These are phyloP conservation scores for Venturia nashicola DNA, from an alignment of 2,329 filamentous ascomycete species.

Conservation along the genomic window DNA sequence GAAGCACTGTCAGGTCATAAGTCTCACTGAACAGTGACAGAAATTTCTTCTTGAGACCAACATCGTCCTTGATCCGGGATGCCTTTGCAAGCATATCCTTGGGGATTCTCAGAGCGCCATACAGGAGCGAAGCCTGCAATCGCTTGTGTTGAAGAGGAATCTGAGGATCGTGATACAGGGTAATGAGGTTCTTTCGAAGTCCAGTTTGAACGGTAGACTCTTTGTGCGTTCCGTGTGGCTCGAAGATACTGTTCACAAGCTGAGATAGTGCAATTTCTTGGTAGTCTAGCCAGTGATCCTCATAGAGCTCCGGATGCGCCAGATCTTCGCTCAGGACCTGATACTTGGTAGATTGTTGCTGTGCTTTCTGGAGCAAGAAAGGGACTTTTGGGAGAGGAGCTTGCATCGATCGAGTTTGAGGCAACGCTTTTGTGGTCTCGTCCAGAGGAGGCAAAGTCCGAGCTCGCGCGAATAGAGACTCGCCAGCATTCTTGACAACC, in stretches of 20 bases:
- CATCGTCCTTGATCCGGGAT: slow-evolving; percentile 39
- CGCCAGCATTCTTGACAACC: background rate
- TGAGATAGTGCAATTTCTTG: slow-evolving; percentile 51
- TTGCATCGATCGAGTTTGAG: background rate
- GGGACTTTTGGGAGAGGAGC: background rate
- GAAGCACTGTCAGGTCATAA: slow-evolving; percentile 40
- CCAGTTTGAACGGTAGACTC: slow-evolving; percentile 11
- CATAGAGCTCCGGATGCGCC: slow-evolving; percentile 44
- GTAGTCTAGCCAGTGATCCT: slow-evolving; percentile 49
- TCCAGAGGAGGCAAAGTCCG: background rate
- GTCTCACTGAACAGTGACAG: slow-evolving; percentile 45
- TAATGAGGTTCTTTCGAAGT: slow-evolving; percentile 37
- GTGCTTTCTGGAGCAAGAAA: background rate
- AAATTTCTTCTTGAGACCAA: slow-evolving; percentile 46
- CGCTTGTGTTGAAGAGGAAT: slow-evolving; percentile 43
- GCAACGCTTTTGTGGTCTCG: background rate
- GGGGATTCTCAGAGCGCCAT: slow-evolving; percentile 44
- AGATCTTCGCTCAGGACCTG: slow-evolving; percentile 43
- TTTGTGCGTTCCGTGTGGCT: slow-evolving; percentile 23
- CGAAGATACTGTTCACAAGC: slow-evolving; percentile 44
- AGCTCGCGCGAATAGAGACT: background rate
- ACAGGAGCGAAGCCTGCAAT: slow-evolving; percentile 45
- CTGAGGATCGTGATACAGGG: slow-evolving; percentile 39
- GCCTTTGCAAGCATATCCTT: slow-evolving; percentile 36
- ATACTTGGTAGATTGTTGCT: slow-evolving; percentile 21